Evolutionary conservation across 805 yeast genomes (phyloP).

Genomic region (Candida tibetensis): DNA sequence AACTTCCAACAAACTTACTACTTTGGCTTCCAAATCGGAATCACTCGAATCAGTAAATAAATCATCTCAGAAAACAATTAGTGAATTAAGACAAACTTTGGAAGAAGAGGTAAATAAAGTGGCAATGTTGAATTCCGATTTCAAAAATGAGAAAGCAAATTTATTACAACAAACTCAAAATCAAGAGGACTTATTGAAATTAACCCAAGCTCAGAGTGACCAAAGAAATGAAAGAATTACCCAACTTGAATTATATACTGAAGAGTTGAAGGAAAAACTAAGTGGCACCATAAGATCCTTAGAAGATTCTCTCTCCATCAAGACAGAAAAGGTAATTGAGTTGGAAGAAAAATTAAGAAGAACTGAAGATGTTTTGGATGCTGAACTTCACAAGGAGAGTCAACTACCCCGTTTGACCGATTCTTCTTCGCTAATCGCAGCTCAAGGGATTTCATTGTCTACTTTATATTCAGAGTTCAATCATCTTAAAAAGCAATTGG

Average conservation of each 20-base stretch:
- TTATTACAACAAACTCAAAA: constrained; percentile 37
- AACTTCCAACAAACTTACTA: constrained; percentile 27
- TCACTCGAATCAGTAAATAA: constrained; percentile 34
- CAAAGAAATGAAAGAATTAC: constrained; percentile 52
- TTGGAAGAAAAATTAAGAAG: constrained; percentile 36
- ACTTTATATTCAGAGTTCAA: constrained; percentile 64
- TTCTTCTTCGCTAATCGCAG: constrained; percentile 52
- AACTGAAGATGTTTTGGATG: constrained; percentile 41
- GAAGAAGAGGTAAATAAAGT: constrained; percentile 23
- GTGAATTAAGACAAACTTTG: constrained; percentile 44
- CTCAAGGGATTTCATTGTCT: constrained; percentile 57
- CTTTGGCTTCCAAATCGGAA: constrained; percentile 23
- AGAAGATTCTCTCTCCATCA: constrained; percentile 32
- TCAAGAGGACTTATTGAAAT: constrained; percentile 58
- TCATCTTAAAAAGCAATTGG: constrained; percentile 60
- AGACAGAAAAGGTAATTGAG: constrained; percentile 36
- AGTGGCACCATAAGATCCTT: constrained; percentile 32
- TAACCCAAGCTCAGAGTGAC: constrained; percentile 51
- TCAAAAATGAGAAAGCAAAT: constrained; percentile 48
- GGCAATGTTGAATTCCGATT: constrained; percentile 21
- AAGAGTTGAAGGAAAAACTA: constrained; percentile 39
- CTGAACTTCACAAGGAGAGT: constrained; percentile 37
- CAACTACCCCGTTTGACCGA: constrained; percentile 48
- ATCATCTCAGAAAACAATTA: constrained; percentile 41
- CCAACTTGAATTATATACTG: constrained; percentile 50